Evolutionary conservation across 768 basidiomycete genomes (phyloP).

Genomic region (Leccinum imitatum): DNA sequence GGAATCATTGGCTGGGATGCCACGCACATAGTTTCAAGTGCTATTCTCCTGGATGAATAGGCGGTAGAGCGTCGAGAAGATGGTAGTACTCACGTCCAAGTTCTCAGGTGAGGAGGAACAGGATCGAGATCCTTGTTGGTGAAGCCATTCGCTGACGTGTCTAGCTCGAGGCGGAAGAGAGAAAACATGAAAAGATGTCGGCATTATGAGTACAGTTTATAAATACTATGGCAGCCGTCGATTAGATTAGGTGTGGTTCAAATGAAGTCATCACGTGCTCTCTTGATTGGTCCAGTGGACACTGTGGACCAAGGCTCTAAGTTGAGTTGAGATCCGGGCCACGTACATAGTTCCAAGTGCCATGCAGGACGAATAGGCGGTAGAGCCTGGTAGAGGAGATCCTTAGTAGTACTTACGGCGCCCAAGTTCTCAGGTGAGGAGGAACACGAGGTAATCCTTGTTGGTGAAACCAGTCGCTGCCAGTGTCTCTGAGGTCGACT

Average conservation of each 20-base stretch:
- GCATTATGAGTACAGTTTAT: background rate
- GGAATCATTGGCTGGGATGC: conserved; percentile 40
- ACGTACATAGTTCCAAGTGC: conserved; percentile 65
- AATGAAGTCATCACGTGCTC: conserved; percentile 22
- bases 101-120: conserved; percentile 57
- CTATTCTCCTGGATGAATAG: conserved; percentile 10
- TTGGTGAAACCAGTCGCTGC: no score
- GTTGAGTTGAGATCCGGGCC: conserved; percentile 35
- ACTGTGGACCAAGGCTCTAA: conserved; percentile 7
- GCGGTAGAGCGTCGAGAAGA: background rate
- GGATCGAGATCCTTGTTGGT: conserved; percentile 79
- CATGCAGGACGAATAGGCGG: conserved; percentile 1
- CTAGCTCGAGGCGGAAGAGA: background rate
- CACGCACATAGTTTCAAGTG: conserved; percentile 67
- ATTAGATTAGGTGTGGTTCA: conserved; percentile 16
- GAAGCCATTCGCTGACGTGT: conserved; percentile 53
- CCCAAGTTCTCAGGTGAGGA: no score
- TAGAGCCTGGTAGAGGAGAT: background rate
- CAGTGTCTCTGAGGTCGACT: background rate
- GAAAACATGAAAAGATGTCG: background rate
- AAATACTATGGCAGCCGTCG: background rate
- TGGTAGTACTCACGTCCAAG: conserved; percentile 49
- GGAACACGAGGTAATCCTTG: no score
- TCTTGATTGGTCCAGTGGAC: conserved; percentile 2
- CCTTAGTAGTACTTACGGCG: background rate